Evolutionary conservation across 805 yeast species (phyloP).

Genomic region (Saccharomyces jurei): DNA sequence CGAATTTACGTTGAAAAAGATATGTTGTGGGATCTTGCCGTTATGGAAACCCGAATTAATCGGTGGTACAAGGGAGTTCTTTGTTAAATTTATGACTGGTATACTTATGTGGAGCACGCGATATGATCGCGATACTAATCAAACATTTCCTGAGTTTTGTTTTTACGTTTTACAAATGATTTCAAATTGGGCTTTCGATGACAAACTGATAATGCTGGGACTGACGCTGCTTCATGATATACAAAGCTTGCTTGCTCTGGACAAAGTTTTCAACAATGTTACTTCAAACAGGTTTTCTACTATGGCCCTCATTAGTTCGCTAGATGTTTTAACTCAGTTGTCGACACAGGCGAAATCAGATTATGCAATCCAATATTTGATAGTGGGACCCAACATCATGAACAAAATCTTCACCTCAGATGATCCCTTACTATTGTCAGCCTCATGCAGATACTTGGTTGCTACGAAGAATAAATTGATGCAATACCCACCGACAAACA

Average conservation of each 20-base stretch:
- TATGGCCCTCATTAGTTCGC: conserved; percentile 4
- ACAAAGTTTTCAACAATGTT: conserved; percentile 6
- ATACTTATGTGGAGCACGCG: background rate
- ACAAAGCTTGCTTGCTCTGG: conserved; percentile 9
- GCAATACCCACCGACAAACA: conserved; percentile 9
- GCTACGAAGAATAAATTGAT: conserved; percentile 8
- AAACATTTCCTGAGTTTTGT: conserved; percentile 7
- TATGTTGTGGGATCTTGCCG: background rate
- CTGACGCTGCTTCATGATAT: conserved; percentile 11
- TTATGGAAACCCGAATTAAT: background rate
- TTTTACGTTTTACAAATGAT: conserved; percentile 10
- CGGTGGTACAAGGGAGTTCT: background rate
- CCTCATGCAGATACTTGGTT: conserved; percentile 18
- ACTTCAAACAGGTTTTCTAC: conserved; percentile 12
- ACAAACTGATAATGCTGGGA: background rate
- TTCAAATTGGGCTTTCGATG: conserved; percentile 8
- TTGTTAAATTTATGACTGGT: background rate
- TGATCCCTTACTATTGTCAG: conserved; percentile 19
- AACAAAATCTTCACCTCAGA: conserved; percentile 14
- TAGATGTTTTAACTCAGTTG: conserved; percentile 1
- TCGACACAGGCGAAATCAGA: conserved; percentile 1
- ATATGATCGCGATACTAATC: background rate
- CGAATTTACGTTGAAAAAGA: background rate
- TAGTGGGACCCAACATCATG: conserved; percentile 11
- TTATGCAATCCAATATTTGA: conserved; percentile 7